Percentiles rank a stretch among this genome's conserved stretches.
phyloP scores from a whole-genome alignment of 345 rosid genomes.

The Theobroma cacao region DNA sequence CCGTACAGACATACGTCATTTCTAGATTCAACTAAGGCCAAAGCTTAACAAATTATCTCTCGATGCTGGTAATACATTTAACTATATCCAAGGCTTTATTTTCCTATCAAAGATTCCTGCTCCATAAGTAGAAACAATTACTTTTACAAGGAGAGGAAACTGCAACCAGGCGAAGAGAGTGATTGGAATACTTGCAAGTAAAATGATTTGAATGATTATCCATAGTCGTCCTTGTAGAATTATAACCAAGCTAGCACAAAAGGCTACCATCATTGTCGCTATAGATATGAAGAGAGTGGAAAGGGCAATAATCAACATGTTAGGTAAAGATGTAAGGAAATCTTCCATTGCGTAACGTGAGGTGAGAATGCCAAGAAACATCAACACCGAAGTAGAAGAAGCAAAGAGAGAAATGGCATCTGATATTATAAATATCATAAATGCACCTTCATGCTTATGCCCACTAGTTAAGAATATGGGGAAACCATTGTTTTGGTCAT shows the following conservation, averaged over 20 bases:
- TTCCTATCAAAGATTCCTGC: slow-evolving; percentile 2
- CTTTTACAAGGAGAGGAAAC: slow-evolving; percentile 17
- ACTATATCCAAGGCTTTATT: neutral
- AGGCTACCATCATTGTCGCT: slow-evolving; percentile 24
- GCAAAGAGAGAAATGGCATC: slow-evolving; percentile 22
- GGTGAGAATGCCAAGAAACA: slow-evolving; percentile 25
- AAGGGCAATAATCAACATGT: slow-evolving; percentile 18
- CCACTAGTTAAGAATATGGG: neutral
- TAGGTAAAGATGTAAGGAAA: slow-evolving; percentile 24
- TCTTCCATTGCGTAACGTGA: slow-evolving; percentile 22
- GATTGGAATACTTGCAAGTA: slow-evolving; percentile 12
- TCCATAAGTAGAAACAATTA: slow-evolving; percentile 20
- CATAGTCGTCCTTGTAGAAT: neutral
- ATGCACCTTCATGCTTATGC: neutral
- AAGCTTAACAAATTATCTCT: no score
- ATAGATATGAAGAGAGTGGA: slow-evolving; percentile 9
- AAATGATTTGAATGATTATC: slow-evolving; percentile 6
- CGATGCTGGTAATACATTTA: no score
- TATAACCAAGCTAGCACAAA: slow-evolving; percentile 4
- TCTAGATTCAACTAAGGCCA: no score
- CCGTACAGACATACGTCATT: no score
- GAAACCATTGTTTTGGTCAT: neutral
- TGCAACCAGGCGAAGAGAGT: slow-evolving; percentile 9
- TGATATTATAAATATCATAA: slow-evolving; percentile 13
- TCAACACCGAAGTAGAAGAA: slow-evolving; percentile 19